A percentile compares a stretch with the other conserved stretches of the same genome.
Evolutionary conservation across 2,329 filamentous ascomycete species (phyloP).

Genomic region (Colletotrichum camelliae): DNA sequence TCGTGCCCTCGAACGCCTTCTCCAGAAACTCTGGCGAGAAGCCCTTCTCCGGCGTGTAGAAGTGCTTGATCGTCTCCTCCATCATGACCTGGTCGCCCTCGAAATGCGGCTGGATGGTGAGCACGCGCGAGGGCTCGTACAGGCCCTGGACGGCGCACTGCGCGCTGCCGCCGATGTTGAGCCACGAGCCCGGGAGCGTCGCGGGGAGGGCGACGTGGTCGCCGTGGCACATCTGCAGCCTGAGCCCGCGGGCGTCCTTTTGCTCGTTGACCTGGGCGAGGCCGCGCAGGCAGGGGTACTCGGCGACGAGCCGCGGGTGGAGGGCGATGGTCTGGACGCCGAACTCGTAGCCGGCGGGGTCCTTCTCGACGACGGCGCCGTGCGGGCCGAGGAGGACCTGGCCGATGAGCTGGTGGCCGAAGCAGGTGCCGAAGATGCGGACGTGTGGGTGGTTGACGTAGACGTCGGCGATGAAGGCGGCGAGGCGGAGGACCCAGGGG

Average conservation of each 20-base stretch:
- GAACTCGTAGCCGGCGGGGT: conserved; percentile 49
- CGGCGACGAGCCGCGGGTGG: conserved; percentile 41
- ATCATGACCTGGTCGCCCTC: conserved; percentile 49
- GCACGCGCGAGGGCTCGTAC: conserved; percentile 40
- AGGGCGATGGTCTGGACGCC: conserved; percentile 46
- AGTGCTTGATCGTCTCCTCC: conserved; percentile 28
- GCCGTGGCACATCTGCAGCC: conserved; percentile 55
- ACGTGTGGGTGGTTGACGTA: conserved; percentile 31
- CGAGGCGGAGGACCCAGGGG: conserved; percentile 48
- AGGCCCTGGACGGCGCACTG: conserved; percentile 49
- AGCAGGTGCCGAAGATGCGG: conserved; percentile 49
- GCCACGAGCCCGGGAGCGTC: conserved; percentile 40
- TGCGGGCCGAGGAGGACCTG: conserved; percentile 37
- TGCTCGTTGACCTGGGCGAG: not conserved
- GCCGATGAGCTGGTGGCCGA: conserved; percentile 54
- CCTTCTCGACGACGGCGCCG: conserved; percentile 36
- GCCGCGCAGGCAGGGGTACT: conserved; percentile 43
- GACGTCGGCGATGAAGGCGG: conserved; percentile 40
- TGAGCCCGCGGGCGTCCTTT: conserved; percentile 5
- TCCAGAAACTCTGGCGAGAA: not conserved
- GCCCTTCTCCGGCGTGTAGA: conserved; percentile 4
- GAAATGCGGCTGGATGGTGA: conserved; percentile 54
- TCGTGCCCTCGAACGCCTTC: not conserved
- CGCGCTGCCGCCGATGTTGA: conserved; percentile 45
- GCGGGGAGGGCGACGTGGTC: conserved; percentile 35